Evolutionary conservation across 306 rosid species (phyloP).

Genomic region (Rubus idaeus): DNA sequence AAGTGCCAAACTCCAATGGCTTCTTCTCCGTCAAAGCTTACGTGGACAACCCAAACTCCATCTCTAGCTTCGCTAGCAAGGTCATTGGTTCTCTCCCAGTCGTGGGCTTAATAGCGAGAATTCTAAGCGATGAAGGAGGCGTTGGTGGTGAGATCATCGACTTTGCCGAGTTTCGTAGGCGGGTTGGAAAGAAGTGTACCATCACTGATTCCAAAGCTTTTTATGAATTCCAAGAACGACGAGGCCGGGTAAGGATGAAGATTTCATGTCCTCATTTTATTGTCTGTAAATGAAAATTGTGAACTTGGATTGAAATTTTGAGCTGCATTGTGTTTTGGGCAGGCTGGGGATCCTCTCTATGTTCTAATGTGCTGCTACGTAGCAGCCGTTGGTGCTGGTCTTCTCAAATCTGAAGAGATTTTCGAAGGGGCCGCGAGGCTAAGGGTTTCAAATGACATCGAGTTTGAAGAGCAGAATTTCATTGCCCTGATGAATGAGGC

Average conservation of each 20-base stretch:
- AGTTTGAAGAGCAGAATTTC: constrained; percentile 88
- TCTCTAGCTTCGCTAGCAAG: constrained; percentile 59
- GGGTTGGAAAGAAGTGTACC: constrained; percentile 80
- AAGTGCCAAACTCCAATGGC: constrained; percentile 13
- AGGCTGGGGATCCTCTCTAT: constrained; percentile 92
- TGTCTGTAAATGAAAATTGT: background rate
- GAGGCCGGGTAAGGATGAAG: constrained; percentile 53
- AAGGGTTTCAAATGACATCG: constrained; percentile 72
- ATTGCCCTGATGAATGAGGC: constrained; percentile 78
- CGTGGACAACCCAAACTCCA: constrained; percentile 69
- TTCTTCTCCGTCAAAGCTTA: constrained; percentile 55
- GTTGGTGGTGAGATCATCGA: constrained; percentile 75
- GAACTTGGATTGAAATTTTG: background rate
- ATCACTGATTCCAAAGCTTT: constrained; percentile 65
- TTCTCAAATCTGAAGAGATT: constrained; percentile 93
- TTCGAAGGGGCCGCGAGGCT: constrained; percentile 87
- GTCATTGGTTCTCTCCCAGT: constrained; percentile 90
- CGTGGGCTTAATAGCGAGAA: constrained; percentile 74
- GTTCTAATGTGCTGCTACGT: constrained; percentile 86
- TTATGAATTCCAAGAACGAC: constrained; percentile 66
- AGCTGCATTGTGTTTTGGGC: constrained; percentile 24
- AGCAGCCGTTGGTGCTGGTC: constrained; percentile 91
- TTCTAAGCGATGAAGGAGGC: constrained; percentile 85
- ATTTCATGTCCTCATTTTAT: background rate
- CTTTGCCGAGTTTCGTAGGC: constrained; percentile 82